Conservation (phyloP, 148 eudicot genomes). For the Silene conica region DNA sequence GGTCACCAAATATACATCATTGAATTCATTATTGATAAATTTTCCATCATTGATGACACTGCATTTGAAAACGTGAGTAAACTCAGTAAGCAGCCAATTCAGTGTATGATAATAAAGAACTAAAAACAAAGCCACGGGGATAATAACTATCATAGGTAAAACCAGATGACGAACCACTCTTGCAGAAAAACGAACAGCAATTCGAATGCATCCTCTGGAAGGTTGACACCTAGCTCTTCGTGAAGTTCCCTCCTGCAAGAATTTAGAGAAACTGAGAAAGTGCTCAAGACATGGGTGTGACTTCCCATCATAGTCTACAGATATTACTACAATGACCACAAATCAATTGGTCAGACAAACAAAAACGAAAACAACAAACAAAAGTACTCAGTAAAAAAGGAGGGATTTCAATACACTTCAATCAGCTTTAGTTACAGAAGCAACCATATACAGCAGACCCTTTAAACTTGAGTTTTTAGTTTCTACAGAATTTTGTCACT, state of each 20-base stretch:
- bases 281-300: background rate
- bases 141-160: conserved; percentile 1
- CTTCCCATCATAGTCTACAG: conserved; percentile 1
- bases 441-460: background rate
- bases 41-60: conserved; percentile 76
- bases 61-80: conserved; percentile 27
- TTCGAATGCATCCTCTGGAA: conserved; percentile 94
- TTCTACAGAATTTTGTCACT: background rate
- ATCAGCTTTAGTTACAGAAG: background rate
- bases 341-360: background rate
- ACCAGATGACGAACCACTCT: conserved; percentile 54
- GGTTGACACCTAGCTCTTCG: conserved; percentile 86
- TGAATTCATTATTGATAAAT: conserved; percentile 82
- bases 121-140: background rate
- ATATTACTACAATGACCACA: background rate
- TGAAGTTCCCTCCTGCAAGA: conserved; percentile 90
- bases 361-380: background rate
- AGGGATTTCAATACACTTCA: background rate
- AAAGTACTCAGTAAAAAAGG: background rate
- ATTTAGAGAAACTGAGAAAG: conserved; percentile 1
- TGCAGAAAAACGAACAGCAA: conserved; percentile 57
- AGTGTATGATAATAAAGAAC: conserved; percentile 12
- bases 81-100: background rate
- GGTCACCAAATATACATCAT: conserved; percentile 88
- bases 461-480: background rate